Base-by-base conservation (phyloP, 108 stramenopile species). In the Cylindrotheca closterium region DNA sequence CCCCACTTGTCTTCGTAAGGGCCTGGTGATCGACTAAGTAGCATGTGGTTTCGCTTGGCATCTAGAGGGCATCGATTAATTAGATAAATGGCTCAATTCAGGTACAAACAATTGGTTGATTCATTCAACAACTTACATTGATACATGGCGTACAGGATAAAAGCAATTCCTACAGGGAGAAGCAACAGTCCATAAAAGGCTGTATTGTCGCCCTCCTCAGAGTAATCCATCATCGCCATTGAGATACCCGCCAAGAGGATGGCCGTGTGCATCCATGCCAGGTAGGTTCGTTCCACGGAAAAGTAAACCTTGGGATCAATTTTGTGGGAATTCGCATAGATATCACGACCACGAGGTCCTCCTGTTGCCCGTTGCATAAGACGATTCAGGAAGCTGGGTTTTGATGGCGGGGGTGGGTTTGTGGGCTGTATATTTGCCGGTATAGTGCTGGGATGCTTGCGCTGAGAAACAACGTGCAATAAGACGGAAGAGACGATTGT, bases 201-300 rank as follows among this genome's bases (percentile, higher is more conserved):
- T 29, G 63, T 46, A 23, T 54, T 37, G 18, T 29, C 15, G 1
- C 51, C 51, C 10, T 25, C 48, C 2, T 64, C 63, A 3, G 87
- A 54, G 69, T 90, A 79, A 18, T 87, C 68, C 47, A 90, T 76
- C 67, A 96, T 88, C 19, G 91, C 91, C 58, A 96, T 82, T 52
- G 89, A 85, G 25, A 84, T 82, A 51, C 85, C 91, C 1, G 91
- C 91, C 45, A 95, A 53, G n/a, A 87, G 71, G 30, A 94, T 75
- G 46, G 87, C 75, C 29, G 82, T 72, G 56, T 93, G 88, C 76
- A 95, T 70, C 97, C 97, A 98, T 27, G 91, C 87, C 58, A 98
- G 55, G 62, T 95, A 96, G 4, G 97, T 98, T 18, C 97, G 80
- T 62, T 98, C 97, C 53, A 92, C 95, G 28, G 97, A 93, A 73